Percentiles rank a stretch among this genome's conserved stretches.
phyloP scores from a whole-genome alignment of 306 rosid genomes.

The Leucaena leucocephala region DNA sequence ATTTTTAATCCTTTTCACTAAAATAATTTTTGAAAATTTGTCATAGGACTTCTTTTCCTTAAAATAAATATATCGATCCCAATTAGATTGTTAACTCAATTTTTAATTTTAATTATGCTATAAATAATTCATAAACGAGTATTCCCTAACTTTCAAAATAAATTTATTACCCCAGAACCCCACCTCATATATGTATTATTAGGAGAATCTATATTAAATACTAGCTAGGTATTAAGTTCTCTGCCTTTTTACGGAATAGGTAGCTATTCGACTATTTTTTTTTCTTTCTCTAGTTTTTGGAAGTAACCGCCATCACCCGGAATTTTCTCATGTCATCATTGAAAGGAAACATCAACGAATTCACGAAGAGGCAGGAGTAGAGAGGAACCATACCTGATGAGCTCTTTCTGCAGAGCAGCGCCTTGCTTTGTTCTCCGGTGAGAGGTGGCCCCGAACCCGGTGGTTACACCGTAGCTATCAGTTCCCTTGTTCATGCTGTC shows the following conservation, averaged over 20 bases:
- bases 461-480: slow-evolving; percentile 88
- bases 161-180: background rate
- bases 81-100: background rate
- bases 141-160: background rate
- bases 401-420: slow-evolving; percentile 82
- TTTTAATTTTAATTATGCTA: background rate
- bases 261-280: background rate
- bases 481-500: slow-evolving; percentile 76
- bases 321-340: background rate
- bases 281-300: background rate
- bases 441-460: slow-evolving; percentile 91
- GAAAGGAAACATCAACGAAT: background rate
- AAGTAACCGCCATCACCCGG: background rate
- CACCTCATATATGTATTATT: background rate
- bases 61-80: background rate
- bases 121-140: background rate
- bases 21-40: background rate
- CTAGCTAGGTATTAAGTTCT: background rate
- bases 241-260: background rate
- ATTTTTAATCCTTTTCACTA: background rate
- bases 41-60: background rate
- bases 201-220: background rate
- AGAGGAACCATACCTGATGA: slow-evolving; percentile 56
- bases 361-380: background rate
- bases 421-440: slow-evolving; percentile 90